phyloP scores from a whole-genome alignment of 1,284 basidiomycete species.

The Amylostereum areolatum region DNA sequence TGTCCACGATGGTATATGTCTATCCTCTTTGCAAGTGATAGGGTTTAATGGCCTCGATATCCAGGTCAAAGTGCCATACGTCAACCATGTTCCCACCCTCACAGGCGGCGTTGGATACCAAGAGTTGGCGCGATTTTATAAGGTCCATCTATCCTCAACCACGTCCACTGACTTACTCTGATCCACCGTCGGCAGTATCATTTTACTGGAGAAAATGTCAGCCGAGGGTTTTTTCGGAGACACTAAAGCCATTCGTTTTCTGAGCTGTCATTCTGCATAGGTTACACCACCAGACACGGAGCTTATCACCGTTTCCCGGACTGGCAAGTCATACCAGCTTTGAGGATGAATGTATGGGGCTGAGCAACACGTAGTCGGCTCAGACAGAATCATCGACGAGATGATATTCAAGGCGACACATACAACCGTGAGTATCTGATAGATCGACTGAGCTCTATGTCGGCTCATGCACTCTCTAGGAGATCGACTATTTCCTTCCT shows the following conservation, averaged over 20 bases:
- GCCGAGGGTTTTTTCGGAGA: neutral
- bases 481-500: slow-evolving; percentile 46
- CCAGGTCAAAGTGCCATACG: slow-evolving; percentile 40
- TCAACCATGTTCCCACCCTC: slow-evolving; percentile 43
- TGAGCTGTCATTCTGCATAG: slow-evolving; percentile 16
- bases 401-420: slow-evolving; percentile 42
- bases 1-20: slow-evolving; percentile 44
- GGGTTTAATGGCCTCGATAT: neutral
- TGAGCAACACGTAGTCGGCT: slow-evolving; percentile 28
- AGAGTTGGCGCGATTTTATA: slow-evolving; percentile 39
- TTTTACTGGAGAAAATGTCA: slow-evolving; percentile 30
- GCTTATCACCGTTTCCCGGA: slow-evolving; percentile 37
- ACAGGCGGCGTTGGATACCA: slow-evolving; percentile 37
- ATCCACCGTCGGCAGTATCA: slow-evolving; percentile 26
- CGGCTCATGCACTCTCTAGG: slow-evolving; percentile 17
- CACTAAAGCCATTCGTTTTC: slow-evolving; percentile 1
- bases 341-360: too few relatives aligned
- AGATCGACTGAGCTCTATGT: slow-evolving; percentile 3
- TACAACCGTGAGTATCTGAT: slow-evolving; percentile 27
- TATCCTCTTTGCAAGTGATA: too few relatives aligned
- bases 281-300: slow-evolving; percentile 37
- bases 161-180: neutral
- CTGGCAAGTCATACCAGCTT: slow-evolving; percentile 31
- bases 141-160: slow-evolving; percentile 18
- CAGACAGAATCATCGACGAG: slow-evolving; percentile 40